phyloP scores from a whole-genome alignment of 495 filamentous ascomycete species.

The Cairneyella variabilis region DNA sequence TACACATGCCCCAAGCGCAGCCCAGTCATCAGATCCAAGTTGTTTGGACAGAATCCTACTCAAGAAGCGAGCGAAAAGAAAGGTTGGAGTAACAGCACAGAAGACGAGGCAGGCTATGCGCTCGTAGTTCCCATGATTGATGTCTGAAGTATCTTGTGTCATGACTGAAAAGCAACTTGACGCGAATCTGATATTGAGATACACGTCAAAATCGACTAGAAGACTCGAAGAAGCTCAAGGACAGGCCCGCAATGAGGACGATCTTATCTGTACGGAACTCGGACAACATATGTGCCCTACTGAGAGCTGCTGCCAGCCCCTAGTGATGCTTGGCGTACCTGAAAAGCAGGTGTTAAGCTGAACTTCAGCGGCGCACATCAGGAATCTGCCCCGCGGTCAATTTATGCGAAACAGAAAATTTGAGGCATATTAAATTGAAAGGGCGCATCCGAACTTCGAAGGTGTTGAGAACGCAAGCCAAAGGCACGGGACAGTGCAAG shows the following conservation, averaged over 20 bases:
- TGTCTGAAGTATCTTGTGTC: neutral
- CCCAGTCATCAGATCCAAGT: conserved; percentile 7
- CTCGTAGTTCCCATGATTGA: conserved; percentile 8
- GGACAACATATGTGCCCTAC: neutral
- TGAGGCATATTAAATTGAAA: too few species aligned
- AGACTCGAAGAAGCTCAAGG: too few species aligned
- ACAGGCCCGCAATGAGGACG: too few species aligned
- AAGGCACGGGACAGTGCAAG: neutral
- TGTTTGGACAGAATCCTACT: conserved; percentile 8
- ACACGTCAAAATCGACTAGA: neutral
- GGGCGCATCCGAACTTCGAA: too few species aligned
- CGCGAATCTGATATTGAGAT: neutral
- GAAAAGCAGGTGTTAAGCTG: neutral
- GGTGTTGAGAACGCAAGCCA: neutral
- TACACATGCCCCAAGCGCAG: conserved; percentile 3
- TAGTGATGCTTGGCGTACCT: neutral
- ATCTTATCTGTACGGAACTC: too few species aligned
- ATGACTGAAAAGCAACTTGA: too few species aligned
- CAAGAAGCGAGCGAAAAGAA: conserved; percentile 1
- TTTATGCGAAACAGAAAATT: too few species aligned
- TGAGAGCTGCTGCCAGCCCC: neutral
- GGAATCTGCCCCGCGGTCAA: too few species aligned
- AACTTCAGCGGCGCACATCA: too few species aligned
- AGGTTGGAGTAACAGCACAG: neutral
- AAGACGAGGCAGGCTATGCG: conserved; percentile 4